Conservation (phyloP, 257 asterid species). For the Marsdenia floribunda region DNA sequence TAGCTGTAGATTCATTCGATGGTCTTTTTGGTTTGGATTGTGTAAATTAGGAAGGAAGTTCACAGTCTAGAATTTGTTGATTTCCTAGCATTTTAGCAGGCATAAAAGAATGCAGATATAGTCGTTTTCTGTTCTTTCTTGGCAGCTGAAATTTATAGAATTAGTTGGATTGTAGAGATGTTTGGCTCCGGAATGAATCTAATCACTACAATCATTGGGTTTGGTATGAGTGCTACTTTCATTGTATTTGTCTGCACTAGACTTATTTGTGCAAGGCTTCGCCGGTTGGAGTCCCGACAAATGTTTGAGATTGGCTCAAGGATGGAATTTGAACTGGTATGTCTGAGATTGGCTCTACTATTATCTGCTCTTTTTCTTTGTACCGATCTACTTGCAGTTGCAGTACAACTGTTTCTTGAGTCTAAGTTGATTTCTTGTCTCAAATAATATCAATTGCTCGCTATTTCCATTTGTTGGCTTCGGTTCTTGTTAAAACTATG, state of each 20-base stretch:
- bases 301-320: conserved; percentile 70
- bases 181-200: conserved; percentile 78
- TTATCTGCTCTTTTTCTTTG: no score
- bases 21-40: conserved; percentile 7
- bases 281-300: conserved; percentile 56
- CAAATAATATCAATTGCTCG: not conserved
- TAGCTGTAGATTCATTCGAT: conserved; percentile 8
- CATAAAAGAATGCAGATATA: conserved; percentile 17
- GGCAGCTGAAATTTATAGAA: conserved; percentile 15
- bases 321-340: conserved; percentile 79
- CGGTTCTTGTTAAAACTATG: not conserved
- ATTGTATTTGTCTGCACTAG: conserved; percentile 87
- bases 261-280: conserved; percentile 70
- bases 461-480: not conserved
- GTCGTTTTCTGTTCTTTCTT: conserved; percentile 2
- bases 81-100: not conserved
- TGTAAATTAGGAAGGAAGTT: not conserved
- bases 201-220: conserved; percentile 78
- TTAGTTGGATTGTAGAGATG: conserved; percentile 29
- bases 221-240: conserved; percentile 95
- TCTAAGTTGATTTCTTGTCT: no score
- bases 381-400: not conserved
- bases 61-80: not conserved
- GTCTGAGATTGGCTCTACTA: no score
- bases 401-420: no score